Base-by-base conservation (phyloP, 345 rosid species). In the Microthlaspi erraticum region DNA sequence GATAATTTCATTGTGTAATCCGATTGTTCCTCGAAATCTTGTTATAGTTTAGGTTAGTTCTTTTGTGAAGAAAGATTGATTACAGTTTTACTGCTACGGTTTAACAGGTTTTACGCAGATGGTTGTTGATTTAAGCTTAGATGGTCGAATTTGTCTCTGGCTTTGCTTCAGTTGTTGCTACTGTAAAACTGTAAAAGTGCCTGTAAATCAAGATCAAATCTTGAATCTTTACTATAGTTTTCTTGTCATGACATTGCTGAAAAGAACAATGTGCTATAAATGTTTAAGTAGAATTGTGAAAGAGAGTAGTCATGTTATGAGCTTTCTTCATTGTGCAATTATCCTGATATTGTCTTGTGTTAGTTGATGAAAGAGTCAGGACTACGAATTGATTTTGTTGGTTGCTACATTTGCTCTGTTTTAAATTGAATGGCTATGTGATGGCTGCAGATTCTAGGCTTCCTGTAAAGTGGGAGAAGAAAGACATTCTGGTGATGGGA, bases 391-490 rank as follows among this genome's bases (percentile, higher is more conserved):
- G 29, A 26, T 26, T 26, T 26, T 23, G 26, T 23, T 23, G 3
- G 26, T 23, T 23, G 26, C 26, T 23, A 20, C 18, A 33, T 19
- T 11, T 7, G 20, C 49, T 23, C 19, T 23, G 29, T 23, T 69
- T 39, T 50, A 39, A 58, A 2, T 36, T 7, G 50, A 48, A 49
- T 49, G 33, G 33, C 12, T 20, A 57, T 57, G 57, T 19, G 64
- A 26, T 65, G 61, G 61, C 18, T 49, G 68, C 29, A 5, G 1
- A 20, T n/a, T 49, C 39, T 84, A 92, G 98, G 88, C 86, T 80
- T 80, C 90, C 88, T 39, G 93, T 88, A 33, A 77, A 83, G 55
- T 90, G 98, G 98, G 89, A 83, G 50, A 87, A 88, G 75, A 90
- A 84, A 46, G 81, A 49, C 67, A 90, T 92, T 42, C 83, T 88